Conservation (phyloP, 208 protist species). For the Endotrypanum monterogeii region DNA sequence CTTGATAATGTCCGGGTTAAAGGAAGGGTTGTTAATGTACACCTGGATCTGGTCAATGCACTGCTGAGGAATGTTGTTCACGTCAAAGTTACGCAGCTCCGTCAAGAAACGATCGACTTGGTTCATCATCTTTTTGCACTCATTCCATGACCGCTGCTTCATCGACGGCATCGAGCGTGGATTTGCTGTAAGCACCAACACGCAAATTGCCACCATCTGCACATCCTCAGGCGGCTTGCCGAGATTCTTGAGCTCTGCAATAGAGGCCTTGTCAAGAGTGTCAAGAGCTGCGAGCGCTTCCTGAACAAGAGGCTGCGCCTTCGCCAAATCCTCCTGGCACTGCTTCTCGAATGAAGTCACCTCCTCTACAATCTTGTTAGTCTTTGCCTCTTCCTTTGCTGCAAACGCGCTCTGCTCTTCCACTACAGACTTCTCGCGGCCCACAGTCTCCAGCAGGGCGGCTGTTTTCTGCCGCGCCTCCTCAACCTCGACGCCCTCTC, state of each 20-base stretch:
- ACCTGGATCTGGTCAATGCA: slow-evolving; percentile 95
- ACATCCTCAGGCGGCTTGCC: slow-evolving; percentile 95
- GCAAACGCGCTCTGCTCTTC: slow-evolving; percentile 95
- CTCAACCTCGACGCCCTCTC: slow-evolving; percentile 94
- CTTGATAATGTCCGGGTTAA: slow-evolving; percentile 91
- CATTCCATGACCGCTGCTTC: slow-evolving; percentile 95
- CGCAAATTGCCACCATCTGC: slow-evolving; percentile 95
- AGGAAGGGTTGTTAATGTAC: slow-evolving; percentile 93
- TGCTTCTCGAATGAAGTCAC: slow-evolving; percentile 88
- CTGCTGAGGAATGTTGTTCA: slow-evolving; percentile 95
- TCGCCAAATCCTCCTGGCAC: slow-evolving; percentile 89
- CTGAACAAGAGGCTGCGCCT: slow-evolving; percentile 94
- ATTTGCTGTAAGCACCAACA: slow-evolving; percentile 95
- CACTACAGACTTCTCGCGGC: slow-evolving; percentile 95
- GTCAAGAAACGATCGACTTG: slow-evolving; percentile 95
- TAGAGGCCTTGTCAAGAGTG: slow-evolving; percentile 97
- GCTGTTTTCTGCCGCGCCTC: slow-evolving; percentile 95
- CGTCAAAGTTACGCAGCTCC: slow-evolving; percentile 94
- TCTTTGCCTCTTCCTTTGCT: slow-evolving; percentile 95
- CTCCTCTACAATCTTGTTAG: slow-evolving; percentile 94
- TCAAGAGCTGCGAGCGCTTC: slow-evolving; percentile 96
- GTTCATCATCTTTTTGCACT: slow-evolving; percentile 98
- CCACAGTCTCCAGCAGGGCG: slow-evolving; percentile 94
- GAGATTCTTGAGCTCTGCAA: slow-evolving; percentile 97
- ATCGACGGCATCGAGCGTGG: slow-evolving; percentile 84